A percentile compares a stretch with the other conserved stretches of the same genome.
Evolutionary conservation across 2,329 filamentous ascomycete species (phyloP).

Genomic region (Hymenoscyphus linearis): DNA sequence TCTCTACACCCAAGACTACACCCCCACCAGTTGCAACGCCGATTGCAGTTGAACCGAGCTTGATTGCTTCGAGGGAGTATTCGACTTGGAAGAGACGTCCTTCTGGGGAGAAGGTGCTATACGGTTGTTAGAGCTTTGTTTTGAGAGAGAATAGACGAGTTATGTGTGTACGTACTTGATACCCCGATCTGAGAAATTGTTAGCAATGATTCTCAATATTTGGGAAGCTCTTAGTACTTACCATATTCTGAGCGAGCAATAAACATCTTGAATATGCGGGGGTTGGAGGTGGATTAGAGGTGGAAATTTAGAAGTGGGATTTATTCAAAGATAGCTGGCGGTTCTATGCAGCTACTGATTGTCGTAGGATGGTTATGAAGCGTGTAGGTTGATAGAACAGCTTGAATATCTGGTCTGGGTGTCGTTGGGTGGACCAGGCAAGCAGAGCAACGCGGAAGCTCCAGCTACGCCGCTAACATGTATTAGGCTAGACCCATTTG

Average conservation of each 20-base stretch:
- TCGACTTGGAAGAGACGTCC: conserved; percentile 99
- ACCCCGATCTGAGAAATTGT: conserved; percentile 70
- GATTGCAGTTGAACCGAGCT: conserved; percentile 96
- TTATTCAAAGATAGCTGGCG: neutral
- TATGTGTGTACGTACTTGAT: conserved; percentile 69
- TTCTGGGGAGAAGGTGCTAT: conserved; percentile 97
- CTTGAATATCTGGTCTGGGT: conserved; percentile 5
- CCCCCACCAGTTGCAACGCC: conserved; percentile 93
- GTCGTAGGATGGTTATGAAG: neutral
- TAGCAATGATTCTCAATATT: conserved; percentile 27
- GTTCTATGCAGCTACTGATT: neutral
- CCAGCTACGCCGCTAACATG: conserved; percentile 1
- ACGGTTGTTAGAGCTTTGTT: conserved; percentile 16
- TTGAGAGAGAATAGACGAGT: conserved; percentile 9
- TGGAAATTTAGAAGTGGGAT: neutral
- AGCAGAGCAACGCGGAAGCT: conserved; percentile 16
- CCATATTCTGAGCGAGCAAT: conserved; percentile 99
- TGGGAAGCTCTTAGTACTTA: conserved; percentile 42
- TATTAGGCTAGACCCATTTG: neutral
- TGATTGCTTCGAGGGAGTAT: conserved; percentile 99
- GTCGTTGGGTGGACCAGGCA: conserved; percentile 13
- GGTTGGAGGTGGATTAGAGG: conserved; percentile 30
- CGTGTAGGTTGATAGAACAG: neutral
- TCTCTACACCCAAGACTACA: conserved; percentile 95
- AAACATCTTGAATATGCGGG: conserved; percentile 69